These are phyloP conservation scores for Daphne laureola DNA, from an alignment of 441 rosid species.

Conservation along the genomic window DNA sequence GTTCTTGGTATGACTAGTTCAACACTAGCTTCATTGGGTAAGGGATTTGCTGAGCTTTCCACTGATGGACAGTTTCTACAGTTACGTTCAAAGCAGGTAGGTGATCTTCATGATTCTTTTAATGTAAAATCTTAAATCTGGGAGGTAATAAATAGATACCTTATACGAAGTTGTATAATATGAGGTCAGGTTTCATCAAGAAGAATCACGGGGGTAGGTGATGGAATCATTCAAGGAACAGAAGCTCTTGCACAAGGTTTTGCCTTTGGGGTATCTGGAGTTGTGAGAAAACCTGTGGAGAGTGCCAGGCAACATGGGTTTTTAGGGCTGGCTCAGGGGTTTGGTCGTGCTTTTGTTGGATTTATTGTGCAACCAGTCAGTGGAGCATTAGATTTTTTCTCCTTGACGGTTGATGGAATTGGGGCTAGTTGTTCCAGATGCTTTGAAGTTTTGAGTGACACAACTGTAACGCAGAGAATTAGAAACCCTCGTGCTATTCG, in stretches of 20 bases:
- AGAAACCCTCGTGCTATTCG: conserved; percentile 92
- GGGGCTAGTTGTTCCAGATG: conserved; percentile 96
- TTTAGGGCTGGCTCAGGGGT: conserved; percentile 93
- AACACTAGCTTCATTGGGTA: conserved; percentile 92
- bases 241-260: conserved; percentile 99
- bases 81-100: conserved; percentile 92
- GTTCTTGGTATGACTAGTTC: conserved; percentile 99
- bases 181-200: conserved; percentile 78
- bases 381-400: conserved; percentile 94
- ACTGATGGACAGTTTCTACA: conserved; percentile 96
- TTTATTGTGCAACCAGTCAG: conserved; percentile 90
- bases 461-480: conserved; percentile 59
- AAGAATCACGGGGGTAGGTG: conserved; percentile 94
- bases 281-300: conserved; percentile 90
- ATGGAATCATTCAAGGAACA: conserved; percentile 93
- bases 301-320: conserved; percentile 90
- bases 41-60: conserved; percentile 98
- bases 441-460: conserved; percentile 67
- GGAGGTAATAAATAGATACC: no score
- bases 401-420: conserved; percentile 93
- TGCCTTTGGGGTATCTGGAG: conserved; percentile 99
- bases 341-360: conserved; percentile 88
- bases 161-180: background rate
- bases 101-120: conserved; percentile 5
- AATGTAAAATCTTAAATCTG: no score